Evolutionary conservation across 2,329 filamentous ascomycete species (phyloP).

Genomic region (Talaromyces rugulosus): DNA sequence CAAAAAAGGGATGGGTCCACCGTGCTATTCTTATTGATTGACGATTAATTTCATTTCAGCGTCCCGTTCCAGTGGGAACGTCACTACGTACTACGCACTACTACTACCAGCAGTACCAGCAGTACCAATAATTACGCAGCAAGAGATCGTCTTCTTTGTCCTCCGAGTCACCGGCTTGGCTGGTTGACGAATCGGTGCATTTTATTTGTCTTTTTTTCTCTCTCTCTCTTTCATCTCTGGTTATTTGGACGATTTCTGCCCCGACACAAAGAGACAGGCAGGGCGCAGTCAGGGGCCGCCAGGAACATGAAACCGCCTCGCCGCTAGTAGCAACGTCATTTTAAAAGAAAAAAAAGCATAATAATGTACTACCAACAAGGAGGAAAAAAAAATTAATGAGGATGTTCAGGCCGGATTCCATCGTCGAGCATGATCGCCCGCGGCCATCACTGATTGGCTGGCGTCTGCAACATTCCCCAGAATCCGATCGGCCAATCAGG

Average conservation of each 20-base stretch:
- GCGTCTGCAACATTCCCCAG: background rate
- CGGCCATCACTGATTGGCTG: background rate
- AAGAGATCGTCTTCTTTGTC: background rate
- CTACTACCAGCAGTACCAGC: background rate
- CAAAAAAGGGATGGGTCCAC: background rate
- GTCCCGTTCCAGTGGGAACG: background rate
- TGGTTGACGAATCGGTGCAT: background rate
- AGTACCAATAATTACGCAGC: background rate
- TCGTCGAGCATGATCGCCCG: background rate
- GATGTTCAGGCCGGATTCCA: background rate
- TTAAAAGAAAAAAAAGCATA: background rate
- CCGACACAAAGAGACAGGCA: background rate
- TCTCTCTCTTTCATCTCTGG: background rate
- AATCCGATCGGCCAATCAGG: background rate
- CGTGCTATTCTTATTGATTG: too few species aligned
- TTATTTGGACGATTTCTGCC: background rate
- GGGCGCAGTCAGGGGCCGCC: background rate
- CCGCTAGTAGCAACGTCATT: background rate
- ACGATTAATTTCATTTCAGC: background rate
- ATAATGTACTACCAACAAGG: background rate
- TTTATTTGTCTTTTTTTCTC: background rate
- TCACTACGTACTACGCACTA: too few species aligned
- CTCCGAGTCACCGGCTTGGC: background rate
- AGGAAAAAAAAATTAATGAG: background rate
- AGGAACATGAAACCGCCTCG: background rate